These are phyloP conservation scores for Neotropicomus parvogracilis DNA, from an alignment of 1,284 basidiomycete species.

Conservation along the genomic window DNA sequence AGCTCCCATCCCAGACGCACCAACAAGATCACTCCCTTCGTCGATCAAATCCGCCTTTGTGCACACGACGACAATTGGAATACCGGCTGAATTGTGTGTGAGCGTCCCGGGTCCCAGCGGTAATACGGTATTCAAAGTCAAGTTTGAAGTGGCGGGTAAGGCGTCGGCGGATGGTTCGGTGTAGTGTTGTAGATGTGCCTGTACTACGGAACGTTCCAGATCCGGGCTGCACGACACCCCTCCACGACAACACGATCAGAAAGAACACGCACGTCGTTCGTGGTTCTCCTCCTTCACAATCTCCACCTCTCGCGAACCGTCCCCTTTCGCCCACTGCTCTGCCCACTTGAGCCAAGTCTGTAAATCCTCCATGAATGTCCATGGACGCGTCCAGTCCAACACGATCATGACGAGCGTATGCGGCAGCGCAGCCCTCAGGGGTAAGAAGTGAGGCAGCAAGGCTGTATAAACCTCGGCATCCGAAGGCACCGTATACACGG, in stretches of 20 bases:
- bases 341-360: constrained; percentile 84
- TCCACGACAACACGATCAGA: neutral
- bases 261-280: constrained; percentile 69
- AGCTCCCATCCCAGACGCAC: constrained; percentile 68
- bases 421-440: constrained; percentile 62
- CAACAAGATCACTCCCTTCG: constrained; percentile 69
- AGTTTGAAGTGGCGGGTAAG: constrained; percentile 51
- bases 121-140: constrained; percentile 60
- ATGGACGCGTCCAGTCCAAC: constrained; percentile 95
- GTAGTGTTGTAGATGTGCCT: constrained; percentile 86
- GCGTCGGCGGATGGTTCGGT: constrained; percentile 73
- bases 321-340: constrained; percentile 74
- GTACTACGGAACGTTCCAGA: constrained; percentile 51
- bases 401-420: constrained; percentile 85
- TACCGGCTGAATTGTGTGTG: constrained; percentile 77
- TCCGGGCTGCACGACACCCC: neutral
- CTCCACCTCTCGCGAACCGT: constrained; percentile 60
- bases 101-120: constrained; percentile 78
- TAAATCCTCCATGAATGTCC: constrained; percentile 87
- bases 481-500: constrained; percentile 86
- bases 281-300: constrained; percentile 74
- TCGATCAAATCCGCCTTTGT: constrained; percentile 90
- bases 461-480: constrained; percentile 68
- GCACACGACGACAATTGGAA: constrained; percentile 88
- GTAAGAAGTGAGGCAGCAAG: constrained; percentile 82